phyloP scores from a whole-genome alignment of 2,329 filamentous ascomycete genomes.

The Lasiodiplodia sp. region DNA sequence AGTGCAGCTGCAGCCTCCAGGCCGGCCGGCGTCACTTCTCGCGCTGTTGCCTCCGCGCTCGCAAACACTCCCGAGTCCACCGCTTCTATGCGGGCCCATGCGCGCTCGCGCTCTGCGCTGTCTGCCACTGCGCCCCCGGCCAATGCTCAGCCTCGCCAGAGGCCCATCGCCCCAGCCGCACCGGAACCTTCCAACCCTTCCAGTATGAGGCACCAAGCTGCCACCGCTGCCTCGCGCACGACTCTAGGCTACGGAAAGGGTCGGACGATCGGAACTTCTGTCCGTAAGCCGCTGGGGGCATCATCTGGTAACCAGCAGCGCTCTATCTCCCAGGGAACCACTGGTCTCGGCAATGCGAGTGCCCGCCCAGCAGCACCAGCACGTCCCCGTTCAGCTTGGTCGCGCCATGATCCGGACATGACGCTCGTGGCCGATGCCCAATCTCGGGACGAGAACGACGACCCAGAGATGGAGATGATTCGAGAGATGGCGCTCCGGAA shows the following conservation, averaged over 20 bases:
- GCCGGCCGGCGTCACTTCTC: conserved; percentile 61
- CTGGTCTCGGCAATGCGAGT: neutral
- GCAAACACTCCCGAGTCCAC: conserved; percentile 32
- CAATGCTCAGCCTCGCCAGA: conserved; percentile 45
- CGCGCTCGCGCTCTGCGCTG: conserved; percentile 39
- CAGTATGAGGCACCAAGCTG: conserved; percentile 65
- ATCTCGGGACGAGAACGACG: conserved; percentile 34
- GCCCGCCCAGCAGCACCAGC: neutral
- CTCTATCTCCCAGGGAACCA: conserved; percentile 29
- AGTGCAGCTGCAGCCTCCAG: conserved; percentile 19
- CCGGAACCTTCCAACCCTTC: conserved; percentile 49
- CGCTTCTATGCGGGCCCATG: conserved; percentile 19
- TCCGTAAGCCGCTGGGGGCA: conserved; percentile 41
- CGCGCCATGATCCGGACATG: conserved; percentile 44
- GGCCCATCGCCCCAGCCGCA: conserved; percentile 30
- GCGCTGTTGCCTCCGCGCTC: conserved; percentile 55
- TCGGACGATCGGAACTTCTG: conserved; percentile 57
- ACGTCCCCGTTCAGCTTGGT: conserved; percentile 36
- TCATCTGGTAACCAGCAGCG: conserved; percentile 34
- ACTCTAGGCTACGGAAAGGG: conserved; percentile 89
- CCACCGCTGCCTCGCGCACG: conserved; percentile 74
- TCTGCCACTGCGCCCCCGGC: conserved; percentile 49
- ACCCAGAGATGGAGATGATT: conserved; percentile 43
- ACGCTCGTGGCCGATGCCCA: conserved; percentile 36
- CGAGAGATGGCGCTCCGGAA: conserved; percentile 38